Evolutionary conservation across 192 early-diverging fungal species (phyloP), one percentile per base, ranked within the genome.

Genomic region (Dimargaris xerosporica): DNA sequence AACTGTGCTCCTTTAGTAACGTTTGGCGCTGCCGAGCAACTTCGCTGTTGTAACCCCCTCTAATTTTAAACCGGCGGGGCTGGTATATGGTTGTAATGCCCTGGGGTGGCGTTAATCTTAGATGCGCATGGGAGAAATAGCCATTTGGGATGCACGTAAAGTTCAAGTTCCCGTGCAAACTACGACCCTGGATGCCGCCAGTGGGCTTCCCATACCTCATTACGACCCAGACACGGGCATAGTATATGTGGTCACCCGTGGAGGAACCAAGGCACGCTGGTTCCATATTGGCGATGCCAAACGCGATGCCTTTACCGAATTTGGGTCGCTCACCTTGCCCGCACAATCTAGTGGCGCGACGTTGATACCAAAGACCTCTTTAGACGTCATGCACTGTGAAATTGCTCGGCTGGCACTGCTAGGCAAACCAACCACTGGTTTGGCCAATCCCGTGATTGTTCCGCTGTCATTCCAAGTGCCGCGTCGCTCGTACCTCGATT

Each of bases 191-290:
- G 89, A 90, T 56, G 78, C 81, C 1, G 84, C 84, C 3, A 80
- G 82, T 11, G 86, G 88, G n/a, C 62, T 84, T 6, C 65, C 88
- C 19, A 67, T 83, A 13, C 87, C 90, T 4, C 67, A 90, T 19
- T 90, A 80, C 56, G 93, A 95, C 64, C 73, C 80, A 44, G 93
- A 95, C 65, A 91, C 91, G 0, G 78, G 77, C 9, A 79, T 86
- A 21, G 68, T 90, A 16, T 95, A 86, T 62, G 62, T 93, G 17
- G 71, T 64, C 53, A 86, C 88, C 42, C 69, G 75, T 50, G 88
- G 88, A 12, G 89, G 93, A 53, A 75, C 78, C 12, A 71, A 71
- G 7, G 67, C 92, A 19, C 78, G 81, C 23, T 91, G 85, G 71
- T 68, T 82, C 12, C 83, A 91, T 65, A 67, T 85, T 19, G 66